These are phyloP conservation scores for Trichoderma reesei DNA, from an alignment of 495 filamentous ascomycete species.

Conservation along the genomic window DNA sequence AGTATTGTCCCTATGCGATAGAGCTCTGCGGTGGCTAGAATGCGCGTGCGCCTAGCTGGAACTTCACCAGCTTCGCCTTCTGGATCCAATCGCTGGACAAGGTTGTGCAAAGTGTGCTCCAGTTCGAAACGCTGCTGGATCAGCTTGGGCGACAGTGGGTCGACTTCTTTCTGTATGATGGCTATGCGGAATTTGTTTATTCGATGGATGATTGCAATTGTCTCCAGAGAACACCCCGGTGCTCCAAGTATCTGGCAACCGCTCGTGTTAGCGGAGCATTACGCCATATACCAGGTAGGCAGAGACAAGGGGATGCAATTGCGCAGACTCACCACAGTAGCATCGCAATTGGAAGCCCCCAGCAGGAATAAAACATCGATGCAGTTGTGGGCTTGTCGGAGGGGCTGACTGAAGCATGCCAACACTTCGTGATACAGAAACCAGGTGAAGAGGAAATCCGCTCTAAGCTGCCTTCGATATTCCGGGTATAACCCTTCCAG, in stretches of 20 bases:
- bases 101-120: constrained; percentile 17
- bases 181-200: constrained; percentile 20
- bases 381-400: constrained; percentile 16
- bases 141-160: constrained; percentile 8
- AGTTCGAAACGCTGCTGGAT: constrained; percentile 17
- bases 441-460: constrained; percentile 27
- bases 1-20: constrained; percentile 25
- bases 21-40: constrained; percentile 24
- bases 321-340: constrained; percentile 17
- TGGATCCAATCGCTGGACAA: constrained; percentile 20
- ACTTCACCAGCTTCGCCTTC: constrained; percentile 15
- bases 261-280: constrained; percentile 11
- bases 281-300: background rate
- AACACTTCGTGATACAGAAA: constrained; percentile 29
- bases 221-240: constrained; percentile 26
- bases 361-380: constrained; percentile 14
- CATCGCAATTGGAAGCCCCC: constrained; percentile 20
- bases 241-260: constrained; percentile 24
- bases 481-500: constrained; percentile 14
- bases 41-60: constrained; percentile 17
- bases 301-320: background rate
- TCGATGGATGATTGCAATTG: constrained; percentile 24
- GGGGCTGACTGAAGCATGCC: constrained; percentile 24
- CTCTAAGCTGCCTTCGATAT: constrained; percentile 15
- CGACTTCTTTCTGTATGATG: constrained; percentile 12